Conservation (phyloP, 2,329 filamentous ascomycete species). For the Penicillium sp. region DNA sequence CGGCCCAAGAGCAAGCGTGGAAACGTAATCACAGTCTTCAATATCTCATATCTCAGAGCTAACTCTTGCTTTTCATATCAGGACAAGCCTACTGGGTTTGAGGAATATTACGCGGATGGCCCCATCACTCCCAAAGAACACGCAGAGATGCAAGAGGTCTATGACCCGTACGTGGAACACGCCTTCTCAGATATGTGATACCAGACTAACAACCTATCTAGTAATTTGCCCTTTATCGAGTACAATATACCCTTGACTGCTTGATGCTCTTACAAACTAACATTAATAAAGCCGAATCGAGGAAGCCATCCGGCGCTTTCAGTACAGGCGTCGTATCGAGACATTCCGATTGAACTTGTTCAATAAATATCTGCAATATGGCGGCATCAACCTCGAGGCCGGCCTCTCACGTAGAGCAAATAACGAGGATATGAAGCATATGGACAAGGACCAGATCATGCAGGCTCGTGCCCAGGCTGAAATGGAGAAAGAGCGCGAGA, state of each 20-base stretch:
- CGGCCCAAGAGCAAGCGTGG: constrained; percentile 42
- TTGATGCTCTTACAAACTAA: constrained; percentile 7
- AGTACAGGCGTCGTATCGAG: constrained; percentile 69
- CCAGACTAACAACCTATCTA: constrained; percentile 4
- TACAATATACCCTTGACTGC: constrained; percentile 34
- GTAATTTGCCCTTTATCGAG: constrained; percentile 53
- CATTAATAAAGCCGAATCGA: constrained; percentile 64
- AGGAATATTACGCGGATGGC: constrained; percentile 75
- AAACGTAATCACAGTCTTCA: not conserved
- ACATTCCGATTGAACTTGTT: constrained; percentile 61
- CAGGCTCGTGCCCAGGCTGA: constrained; percentile 51
- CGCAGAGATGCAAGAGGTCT: constrained; percentile 63
- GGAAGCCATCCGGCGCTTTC: constrained; percentile 76
- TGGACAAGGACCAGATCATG: constrained; percentile 62
- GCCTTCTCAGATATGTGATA: not conserved
- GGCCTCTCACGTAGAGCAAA: constrained; percentile 59
- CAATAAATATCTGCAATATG: constrained; percentile 73
- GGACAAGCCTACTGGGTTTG: constrained; percentile 61
- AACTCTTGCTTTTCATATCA: constrained; percentile 14
- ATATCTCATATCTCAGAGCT: not conserved
- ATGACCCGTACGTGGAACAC: constrained; percentile 53
- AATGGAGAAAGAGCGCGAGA: constrained; percentile 52
- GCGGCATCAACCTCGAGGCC: constrained; percentile 66
- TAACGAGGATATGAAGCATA: constrained; percentile 56
- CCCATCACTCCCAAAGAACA: constrained; percentile 69